Evolutionary conservation across 768 basidiomycete genomes (phyloP), one percentile per base, ranked within the genome.

Genomic region (Pleurotus djamor): DNA sequence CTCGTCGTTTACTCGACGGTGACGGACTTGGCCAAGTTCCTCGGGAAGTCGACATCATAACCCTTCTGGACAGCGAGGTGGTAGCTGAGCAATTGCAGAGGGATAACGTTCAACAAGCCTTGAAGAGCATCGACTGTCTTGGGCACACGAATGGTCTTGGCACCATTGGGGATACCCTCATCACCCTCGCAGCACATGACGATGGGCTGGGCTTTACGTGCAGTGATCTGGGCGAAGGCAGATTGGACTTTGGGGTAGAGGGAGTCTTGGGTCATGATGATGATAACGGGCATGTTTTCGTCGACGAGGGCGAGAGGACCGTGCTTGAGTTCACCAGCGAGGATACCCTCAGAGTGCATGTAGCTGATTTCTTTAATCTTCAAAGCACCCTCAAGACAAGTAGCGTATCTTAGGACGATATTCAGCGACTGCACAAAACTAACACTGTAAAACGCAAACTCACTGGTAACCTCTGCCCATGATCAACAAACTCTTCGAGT

Each of bases 291-390:
- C 91, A 97, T 94, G 78, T 96, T 95, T 78, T 98, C 97, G 70
- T 99, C 97, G 67, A 99, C 91, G 65, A 99, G 78, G 57, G 97
- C 97, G 58, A 99, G 87, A 58, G 97, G 97, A 48, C 97, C 97
- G 71, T 99, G 97, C 80, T 99, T 99, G 64, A 99, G 81, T 79
- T 99, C 97, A 65, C 97, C 97, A 21, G 97, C 97, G 59, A 99
- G 87, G 72, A 98, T 98, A 70, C 91, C 90, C 76, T 88, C 87
- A 1, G 85, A 86, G 71, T 88, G 88, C 84, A 92, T 89, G 77
- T 98, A 98, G 58, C 91, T 92, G 72, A 98, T 96, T 81, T 98
- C 97, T 79, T 99, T 99, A 79, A 99, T 98, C 82, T 99, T 99
- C 67, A 99, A 78, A 5, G 97, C 97, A 59, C 96, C 97, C 73